A percentile compares a stretch with the other conserved stretches of the same genome.
phyloP scores from a whole-genome alignment of 306 rosid genomes.

The Cucumis hystrix region DNA sequence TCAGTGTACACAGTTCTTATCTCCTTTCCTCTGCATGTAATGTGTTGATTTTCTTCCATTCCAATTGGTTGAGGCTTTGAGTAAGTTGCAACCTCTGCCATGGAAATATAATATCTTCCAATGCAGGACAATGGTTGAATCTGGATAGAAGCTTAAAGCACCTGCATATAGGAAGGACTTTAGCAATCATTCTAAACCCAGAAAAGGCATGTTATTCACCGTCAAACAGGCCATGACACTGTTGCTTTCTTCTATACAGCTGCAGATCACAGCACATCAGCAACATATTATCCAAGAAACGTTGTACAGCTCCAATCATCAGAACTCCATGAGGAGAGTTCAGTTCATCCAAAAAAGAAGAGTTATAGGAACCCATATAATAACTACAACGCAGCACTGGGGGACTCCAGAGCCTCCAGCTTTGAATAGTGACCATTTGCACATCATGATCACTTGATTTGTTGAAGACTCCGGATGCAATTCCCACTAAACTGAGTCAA shows the following conservation, averaged over 20 bases:
- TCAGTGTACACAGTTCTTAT: not conserved
- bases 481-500: slow-evolving; percentile 58
- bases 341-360: slow-evolving; percentile 61
- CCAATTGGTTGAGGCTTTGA: slow-evolving; percentile 32
- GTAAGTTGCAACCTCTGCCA: slow-evolving; percentile 44
- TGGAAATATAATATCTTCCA: slow-evolving; percentile 15
- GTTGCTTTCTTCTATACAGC: slow-evolving; percentile 67
- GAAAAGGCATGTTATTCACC: slow-evolving; percentile 47
- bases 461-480: slow-evolving; percentile 62
- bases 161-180: slow-evolving; percentile 58
- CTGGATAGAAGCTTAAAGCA: slow-evolving; percentile 27
- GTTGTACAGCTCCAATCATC: slow-evolving; percentile 76
- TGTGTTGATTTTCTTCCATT: slow-evolving; percentile 23
- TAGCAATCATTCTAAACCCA: slow-evolving; percentile 36
- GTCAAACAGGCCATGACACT: slow-evolving; percentile 52
- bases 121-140: slow-evolving; percentile 19
- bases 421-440: slow-evolving; percentile 29
- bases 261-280: slow-evolving; percentile 62
- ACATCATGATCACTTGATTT: slow-evolving; percentile 53
- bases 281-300: slow-evolving; percentile 50
- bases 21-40: slow-evolving; percentile 13
- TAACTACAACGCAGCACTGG: slow-evolving; percentile 33
- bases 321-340: slow-evolving; percentile 35
- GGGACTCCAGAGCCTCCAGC: slow-evolving; percentile 59
- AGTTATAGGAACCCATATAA: slow-evolving; percentile 43